phyloP scores from a whole-genome alignment of 2,329 filamentous ascomycete species.

The Lecanicillium sp. region DNA sequence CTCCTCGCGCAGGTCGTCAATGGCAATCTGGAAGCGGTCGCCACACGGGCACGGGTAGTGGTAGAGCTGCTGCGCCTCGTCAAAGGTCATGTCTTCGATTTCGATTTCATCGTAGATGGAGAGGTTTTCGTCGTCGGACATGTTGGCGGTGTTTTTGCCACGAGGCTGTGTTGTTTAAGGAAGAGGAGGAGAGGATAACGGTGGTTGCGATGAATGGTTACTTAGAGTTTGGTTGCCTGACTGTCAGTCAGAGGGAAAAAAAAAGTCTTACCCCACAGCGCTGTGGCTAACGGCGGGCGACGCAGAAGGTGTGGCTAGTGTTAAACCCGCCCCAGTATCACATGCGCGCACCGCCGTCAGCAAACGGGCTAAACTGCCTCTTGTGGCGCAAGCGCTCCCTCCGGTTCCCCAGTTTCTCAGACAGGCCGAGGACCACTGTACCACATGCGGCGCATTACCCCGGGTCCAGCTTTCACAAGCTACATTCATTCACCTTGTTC shows the following conservation, averaged over 20 bases:
- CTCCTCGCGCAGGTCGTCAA: slow-evolving; percentile 78
- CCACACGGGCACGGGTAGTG: slow-evolving; percentile 96
- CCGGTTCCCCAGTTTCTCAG: slow-evolving; percentile 5
- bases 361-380: background rate
- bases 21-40: slow-evolving; percentile 86
- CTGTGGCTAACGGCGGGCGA: slow-evolving; percentile 10
- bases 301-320: slow-evolving; percentile 10
- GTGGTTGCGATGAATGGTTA: no score
- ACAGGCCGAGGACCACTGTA: slow-evolving; percentile 8
- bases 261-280: background rate
- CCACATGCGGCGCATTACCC: slow-evolving; percentile 7
- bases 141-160: slow-evolving; percentile 21
- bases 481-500: slow-evolving; percentile 1
- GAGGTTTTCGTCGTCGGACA: slow-evolving; percentile 56
- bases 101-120: slow-evolving; percentile 96
- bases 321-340: slow-evolving; percentile 8
- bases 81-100: slow-evolving; percentile 97
- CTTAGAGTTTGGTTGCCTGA: background rate
- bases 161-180: background rate
- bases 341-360: slow-evolving; percentile 8
- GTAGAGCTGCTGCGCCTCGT: slow-evolving; percentile 76
- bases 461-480: background rate
- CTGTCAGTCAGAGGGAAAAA: background rate
- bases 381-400: slow-evolving; percentile 7
- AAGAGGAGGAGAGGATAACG: background rate